Base-by-base conservation (phyloP, 345 rosid genomes). In the Pugionium cornutum region DNA sequence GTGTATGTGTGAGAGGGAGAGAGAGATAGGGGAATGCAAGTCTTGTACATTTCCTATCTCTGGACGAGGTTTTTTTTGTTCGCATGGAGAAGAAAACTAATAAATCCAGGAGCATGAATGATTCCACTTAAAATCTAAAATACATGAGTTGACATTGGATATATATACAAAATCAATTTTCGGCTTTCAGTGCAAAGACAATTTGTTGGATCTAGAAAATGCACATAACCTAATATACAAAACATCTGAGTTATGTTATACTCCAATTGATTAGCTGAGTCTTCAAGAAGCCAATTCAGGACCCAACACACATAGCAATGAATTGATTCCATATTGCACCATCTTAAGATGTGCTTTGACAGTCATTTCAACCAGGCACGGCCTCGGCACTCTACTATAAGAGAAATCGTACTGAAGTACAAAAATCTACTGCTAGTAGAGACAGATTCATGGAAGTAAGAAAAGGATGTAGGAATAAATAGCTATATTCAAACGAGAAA, bases 21-120 rank as follows among this genome's bases (percentile, higher is more conserved):
- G 48, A 31, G 36, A 18, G 18, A 18, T 18, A 18, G 18, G 18
- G 18, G 52, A 33, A 26, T 50, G 36, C 42, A 40, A 58, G 66
- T 44, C 61, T 33, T 60, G 67, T 60, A 60, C 61, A 60, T 69
- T 60, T 41, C 27, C 61, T 51, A 37, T 51, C 67, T 34, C 46
- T 37, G 37, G 11, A 46, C 4, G 9, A 55, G 18, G 32, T 3
- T 45, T 34, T 43, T 31, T 53, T 55, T 45, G 35, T 26, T 43
- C 28, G 5, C 53, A 27, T 10, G 53, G n/a, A 5, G 27, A 33
- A 49, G 26, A 43, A 26, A 10, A 7, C 3, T 49, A 25, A 25
- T 47, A 9, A 45, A 34, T 53, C 7, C 18, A 25, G 0, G 30
- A 26, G 43, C 43, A 3, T 62, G 7, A 46, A 8, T 49, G 39